Evolutionary conservation across 2,329 filamentous ascomycete species (phyloP), one percentile per base, ranked within the genome.

Genomic region (Aspergillus quadricinctus): DNA sequence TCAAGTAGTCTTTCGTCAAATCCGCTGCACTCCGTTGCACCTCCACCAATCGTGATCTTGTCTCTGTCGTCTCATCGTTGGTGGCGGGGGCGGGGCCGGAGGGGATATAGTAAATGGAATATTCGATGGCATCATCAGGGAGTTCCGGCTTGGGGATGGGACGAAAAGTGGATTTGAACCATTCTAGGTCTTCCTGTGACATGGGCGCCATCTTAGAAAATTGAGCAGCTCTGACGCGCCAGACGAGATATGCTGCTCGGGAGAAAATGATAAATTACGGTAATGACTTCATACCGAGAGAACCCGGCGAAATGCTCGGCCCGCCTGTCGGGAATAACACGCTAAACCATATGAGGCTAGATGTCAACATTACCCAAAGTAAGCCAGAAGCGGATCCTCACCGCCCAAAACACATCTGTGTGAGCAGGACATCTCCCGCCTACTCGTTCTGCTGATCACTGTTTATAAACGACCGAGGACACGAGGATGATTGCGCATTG

Each of bases 81-180:
- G 81, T 77, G 54, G 80, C 77, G 27, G 80, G 75, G 55, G 81
- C 78, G 25, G 84, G 74, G 57, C 78, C 78, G 17, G 80, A 69
- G 58, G 89, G 82, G 59, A 93, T 76, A 52, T 91, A 74, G 69
- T 92, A 89, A 27, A 97, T 78, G 53, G 88, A 84, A 72, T 96
- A 97, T 71, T 95, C 90, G 53, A 96, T 86, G 60, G 86, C 89
- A 72, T 96, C 92, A 50, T 97, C 92, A 0, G 90, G 85, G 0
- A 95, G 78, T 57, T 80, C 77, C 10, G 76, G 76, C 69, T 84
- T 88, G 1, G 86, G 85, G 59, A 88, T 86, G 40, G 83, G 82
- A 61, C 79, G 81, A 58, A 88, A 88, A 2, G 83, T 85, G 63
- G 86, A 84, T 52, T 82, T 83, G 57, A 88, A 86, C 78, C 83